Evolutionary conservation across 345 rosid genomes (phyloP), one percentile per base, ranked within the genome.

Genomic region (Gossypium stocksii): DNA sequence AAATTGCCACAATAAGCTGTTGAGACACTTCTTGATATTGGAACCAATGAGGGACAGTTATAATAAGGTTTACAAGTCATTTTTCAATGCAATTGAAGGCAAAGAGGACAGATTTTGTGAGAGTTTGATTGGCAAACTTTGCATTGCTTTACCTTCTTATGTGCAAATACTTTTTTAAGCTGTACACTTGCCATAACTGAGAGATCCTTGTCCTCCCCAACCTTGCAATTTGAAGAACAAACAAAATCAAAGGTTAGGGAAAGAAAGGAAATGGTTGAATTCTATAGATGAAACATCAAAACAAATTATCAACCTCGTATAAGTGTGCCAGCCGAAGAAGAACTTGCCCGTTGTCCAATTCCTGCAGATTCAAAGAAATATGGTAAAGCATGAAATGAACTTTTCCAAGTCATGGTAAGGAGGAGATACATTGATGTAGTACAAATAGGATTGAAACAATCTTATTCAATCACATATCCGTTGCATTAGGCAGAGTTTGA

Each of bases 161-260:
- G 48, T 3, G 87, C 86, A 49, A 93, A 93, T 48, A 93, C 57
- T 80, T 82, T 91, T 67, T 85, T 86, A 65, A 93, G 86, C 70
- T 91, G 90, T 41, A 93, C 94, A 16, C 64, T 88, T 48, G 92
- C 85, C 79, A 83, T 84, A 41, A 81, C 84, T 2, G 97, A 91
- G 52, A 87, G 89, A 72, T 88, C 91, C 79, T 86, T 87, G 85
- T 93, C 98, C 80, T 93, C 98, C 53, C 91, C 97, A 71, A 87
- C 77, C 98, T 83, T 58, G 75, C 67, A 66, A 69, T 78, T 23
- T 58, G 68, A 59, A 75, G 20, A 20, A 66, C 48, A 51, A 66
- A 63, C 19, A 20, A 46, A 45, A 66, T 66, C 53, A 66, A 20
- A 66, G 3, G 1, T 44, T 45, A 12, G 41, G 41, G 27, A 44